Base-by-base conservation (phyloP, 441 rosid genomes). In the Pelargonium cotyledonis region DNA sequence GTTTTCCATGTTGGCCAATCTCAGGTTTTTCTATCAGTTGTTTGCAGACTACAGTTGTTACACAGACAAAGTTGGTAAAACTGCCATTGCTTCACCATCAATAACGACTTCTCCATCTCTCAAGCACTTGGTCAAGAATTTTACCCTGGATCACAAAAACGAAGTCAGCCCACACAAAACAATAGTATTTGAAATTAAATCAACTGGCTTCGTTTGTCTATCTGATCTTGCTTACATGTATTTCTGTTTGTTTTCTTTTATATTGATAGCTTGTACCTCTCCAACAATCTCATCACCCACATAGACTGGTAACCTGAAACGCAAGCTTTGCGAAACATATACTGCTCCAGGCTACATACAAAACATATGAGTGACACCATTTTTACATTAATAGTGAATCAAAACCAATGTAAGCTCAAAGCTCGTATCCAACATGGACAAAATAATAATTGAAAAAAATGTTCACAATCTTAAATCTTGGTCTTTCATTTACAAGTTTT, bases 301-400 rank as follows among this genome's bases (percentile, higher is more conserved):
- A 72, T 84, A 87, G 61, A 89, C 93, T 0, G 96, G 97, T 29
- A 73, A 81, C 75, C 79, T 86, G 79, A 89, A 91, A 72, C 82
- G 84, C 86, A 91, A 79, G 81, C 80, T 86, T 71, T 94, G 98
- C 63, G 96, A 91, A 66, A 82, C 89, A 75, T 94, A 88, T 15
- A 94, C 74, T 21, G 95, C 95, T 81, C 98, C 95, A 38, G 95
- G 95, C 98, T 94, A 66, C 70, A 74, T 63, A 68, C 43, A 57
- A 9, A 44, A 18, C 0, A 15, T 62, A 68, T 8, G 70, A 4
- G 12, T 35, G 63, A 11, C 35, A 15, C 44, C 5, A 63, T 63
- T 21, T 67, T 46, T 6, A 8, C 1, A 19, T 29, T 1, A 10
- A 67, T 47, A 12, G 9, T 47, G n/a, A 46, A 46, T 46, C 51